Evolutionary conservation across 179 eudicot genomes (phyloP), one percentile per base, ranked within the genome.

Genomic region (Corrigiola litoralis): DNA sequence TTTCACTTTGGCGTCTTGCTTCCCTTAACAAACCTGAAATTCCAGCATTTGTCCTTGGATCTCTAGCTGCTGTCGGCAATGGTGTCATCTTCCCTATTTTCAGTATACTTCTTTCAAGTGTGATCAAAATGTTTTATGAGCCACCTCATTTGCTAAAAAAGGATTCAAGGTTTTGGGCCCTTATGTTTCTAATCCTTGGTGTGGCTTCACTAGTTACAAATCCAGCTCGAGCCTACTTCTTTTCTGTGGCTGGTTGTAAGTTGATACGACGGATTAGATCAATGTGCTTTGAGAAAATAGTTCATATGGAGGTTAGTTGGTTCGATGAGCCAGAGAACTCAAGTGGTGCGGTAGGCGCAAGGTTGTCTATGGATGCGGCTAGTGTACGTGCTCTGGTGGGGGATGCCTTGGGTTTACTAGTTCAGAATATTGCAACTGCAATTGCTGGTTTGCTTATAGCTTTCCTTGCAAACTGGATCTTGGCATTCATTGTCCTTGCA

Each of bases 11-110:
- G 41, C 66, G 66, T 46, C 55, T 62, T 18, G 66, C 55, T 18
- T 29, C 66, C 2, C 66, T 62, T 11, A 62, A 62, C 55, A 62
- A 47, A 23, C 66, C 66, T 20, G 66, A 62, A 62, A 62, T 18
- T 4, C 55, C 44, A 33, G 4, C 20, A 47, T 28, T 62, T 47
- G 1, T 62, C 11, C 31, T 62, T 18, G 66, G 66, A 46, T 62
- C 51, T 29, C 3, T 62, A 5, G 10, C 44, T 46, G 66, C 66
- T 3, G 12, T 47, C 12, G 53, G 51, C 3, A 47, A 36, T 14
- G 66, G 66, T 5, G 53, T 41, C n/a, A 20, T 62, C 18, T 62
- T 29, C 46, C 66, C 66, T 3, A 36, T 62, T 12, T 62, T 45
- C 17, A 62, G 54, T 13, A 45, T 62, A 62, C 0, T 62, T 32